phyloP scores from a whole-genome alignment of 2,329 filamentous ascomycete species.

The Gyromitra esculenta region DNA sequence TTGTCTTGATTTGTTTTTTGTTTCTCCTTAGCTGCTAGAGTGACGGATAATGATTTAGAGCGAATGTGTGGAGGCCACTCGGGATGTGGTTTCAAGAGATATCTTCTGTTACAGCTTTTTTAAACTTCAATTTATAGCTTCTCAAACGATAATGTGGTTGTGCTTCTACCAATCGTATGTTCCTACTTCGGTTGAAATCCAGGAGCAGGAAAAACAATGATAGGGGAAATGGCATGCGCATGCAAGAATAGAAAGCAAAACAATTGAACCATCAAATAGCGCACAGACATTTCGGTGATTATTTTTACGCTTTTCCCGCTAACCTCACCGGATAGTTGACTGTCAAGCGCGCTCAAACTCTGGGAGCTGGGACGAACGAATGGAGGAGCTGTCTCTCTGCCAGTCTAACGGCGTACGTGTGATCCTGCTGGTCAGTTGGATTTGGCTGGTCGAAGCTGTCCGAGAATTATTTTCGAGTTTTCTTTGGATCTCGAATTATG shows the following conservation, averaged over 20 bases:
- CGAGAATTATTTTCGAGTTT: background rate
- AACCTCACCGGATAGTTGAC: conserved; percentile 29
- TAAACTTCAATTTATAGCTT: conserved; percentile 4
- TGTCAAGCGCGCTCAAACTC: conserved; percentile 28
- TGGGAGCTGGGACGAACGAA: conserved; percentile 31
- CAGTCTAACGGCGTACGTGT: conserved; percentile 3
- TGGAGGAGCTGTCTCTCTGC: conserved; percentile 12
- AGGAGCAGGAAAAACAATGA: conserved; percentile 1
- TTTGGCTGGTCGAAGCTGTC: conserved; percentile 1
- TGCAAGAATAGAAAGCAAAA: conserved; percentile 18
- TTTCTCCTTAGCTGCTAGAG: conserved; percentile 24
- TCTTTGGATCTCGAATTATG: conserved; percentile 28
- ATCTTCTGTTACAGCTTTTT: conserved; percentile 6
- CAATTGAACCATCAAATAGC: conserved; percentile 10
- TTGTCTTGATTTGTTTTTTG: conserved; percentile 26
- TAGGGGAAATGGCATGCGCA: conserved; percentile 15
- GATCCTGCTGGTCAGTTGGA: conserved; percentile 6
- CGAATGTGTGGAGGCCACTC: conserved; percentile 6
- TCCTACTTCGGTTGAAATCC: background rate
- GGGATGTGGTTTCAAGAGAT: conserved; percentile 15
- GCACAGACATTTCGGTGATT: conserved; percentile 44
- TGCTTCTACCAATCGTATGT: conserved; percentile 13
- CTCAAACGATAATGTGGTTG: conserved; percentile 7
- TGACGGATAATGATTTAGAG: background rate
- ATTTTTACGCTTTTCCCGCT: conserved; percentile 45